Evolutionary conservation across 2,329 filamentous ascomycete genomes (phyloP).

Genomic region (Fusarium sp.): DNA sequence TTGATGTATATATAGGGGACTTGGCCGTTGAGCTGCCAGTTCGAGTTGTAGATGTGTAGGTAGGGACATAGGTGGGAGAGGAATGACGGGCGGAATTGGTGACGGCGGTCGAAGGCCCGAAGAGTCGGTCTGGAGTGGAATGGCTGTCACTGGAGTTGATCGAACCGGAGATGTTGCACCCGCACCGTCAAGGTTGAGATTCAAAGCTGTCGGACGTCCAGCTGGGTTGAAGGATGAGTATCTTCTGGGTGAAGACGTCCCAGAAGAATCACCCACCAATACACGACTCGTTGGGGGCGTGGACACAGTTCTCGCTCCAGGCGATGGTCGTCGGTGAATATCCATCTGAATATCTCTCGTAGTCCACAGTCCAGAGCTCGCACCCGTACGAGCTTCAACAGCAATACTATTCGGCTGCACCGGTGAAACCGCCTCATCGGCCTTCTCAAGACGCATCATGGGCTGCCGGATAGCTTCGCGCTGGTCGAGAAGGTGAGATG

Average conservation of each 20-base stretch:
- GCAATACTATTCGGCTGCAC: constrained; percentile 44
- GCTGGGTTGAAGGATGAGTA: constrained; percentile 66
- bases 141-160: constrained; percentile 46
- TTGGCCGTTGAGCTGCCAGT: constrained; percentile 71
- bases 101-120: constrained; percentile 57
- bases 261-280: constrained; percentile 49
- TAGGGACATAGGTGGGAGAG: constrained; percentile 75
- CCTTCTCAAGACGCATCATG: constrained; percentile 48
- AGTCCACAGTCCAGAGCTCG: constrained; percentile 26
- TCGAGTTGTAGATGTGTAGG: constrained; percentile 75
- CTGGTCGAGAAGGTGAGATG: constrained; percentile 47
- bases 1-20: constrained; percentile 74
- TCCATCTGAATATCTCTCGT: constrained; percentile 36
- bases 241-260: constrained; percentile 57
- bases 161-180: constrained; percentile 42
- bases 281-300: constrained; percentile 65
- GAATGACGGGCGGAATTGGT: constrained; percentile 68
- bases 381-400: constrained; percentile 42
- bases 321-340: constrained; percentile 52
- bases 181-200: constrained; percentile 56
- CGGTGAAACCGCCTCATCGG: constrained; percentile 4
- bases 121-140: constrained; percentile 42
- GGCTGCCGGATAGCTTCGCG: constrained; percentile 51
- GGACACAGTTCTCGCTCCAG: constrained; percentile 61
- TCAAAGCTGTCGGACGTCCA: constrained; percentile 59